phyloP scores from a whole-genome alignment of 345 rosid species.

The Cardamine chenopodiifolia region DNA sequence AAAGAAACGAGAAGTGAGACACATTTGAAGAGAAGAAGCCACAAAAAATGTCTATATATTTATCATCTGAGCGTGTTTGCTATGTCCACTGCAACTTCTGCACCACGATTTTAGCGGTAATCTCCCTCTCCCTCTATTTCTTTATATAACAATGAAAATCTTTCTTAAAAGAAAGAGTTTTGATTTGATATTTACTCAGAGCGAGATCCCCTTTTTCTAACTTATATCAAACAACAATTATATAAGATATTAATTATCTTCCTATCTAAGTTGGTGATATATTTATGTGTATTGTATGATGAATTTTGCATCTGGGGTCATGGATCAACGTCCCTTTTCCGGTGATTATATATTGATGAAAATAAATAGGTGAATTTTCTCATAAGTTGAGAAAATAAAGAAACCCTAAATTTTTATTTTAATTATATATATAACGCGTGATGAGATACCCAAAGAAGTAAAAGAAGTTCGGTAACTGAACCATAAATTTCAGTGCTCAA shows the following conservation, averaged over 20 bases:
- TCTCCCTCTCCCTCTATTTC: conserved; percentile 21
- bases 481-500: conserved; percentile 37
- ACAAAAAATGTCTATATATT: conserved; percentile 64
- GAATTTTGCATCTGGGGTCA: conserved; percentile 6
- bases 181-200: conserved; percentile 9
- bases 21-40: conserved; percentile 18
- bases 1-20: conserved; percentile 14
- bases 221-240: conserved; percentile 14
- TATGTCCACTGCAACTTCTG: conserved; percentile 99
- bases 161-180: conserved; percentile 4
- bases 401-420: conserved; percentile 36
- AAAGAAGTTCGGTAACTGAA: conserved; percentile 38
- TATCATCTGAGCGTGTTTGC: conserved; percentile 80
- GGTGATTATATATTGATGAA: conserved; percentile 8
- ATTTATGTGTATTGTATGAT: conserved; percentile 22
- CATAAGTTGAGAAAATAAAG: conserved; percentile 16
- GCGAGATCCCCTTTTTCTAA: conserved; percentile 40
- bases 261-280: conserved; percentile 6
- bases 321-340: conserved; percentile 20
- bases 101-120: conserved; percentile 97
- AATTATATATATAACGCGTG: background rate
- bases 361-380: conserved; percentile 21
- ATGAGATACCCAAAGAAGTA: conserved; percentile 37
- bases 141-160: background rate
- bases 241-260: background rate